A percentile compares a stretch with the other conserved stretches of the same genome.
Evolutionary conservation across 495 filamentous ascomycete species (phyloP).

Genomic region (Podospora bellae-mahoneyi): DNA sequence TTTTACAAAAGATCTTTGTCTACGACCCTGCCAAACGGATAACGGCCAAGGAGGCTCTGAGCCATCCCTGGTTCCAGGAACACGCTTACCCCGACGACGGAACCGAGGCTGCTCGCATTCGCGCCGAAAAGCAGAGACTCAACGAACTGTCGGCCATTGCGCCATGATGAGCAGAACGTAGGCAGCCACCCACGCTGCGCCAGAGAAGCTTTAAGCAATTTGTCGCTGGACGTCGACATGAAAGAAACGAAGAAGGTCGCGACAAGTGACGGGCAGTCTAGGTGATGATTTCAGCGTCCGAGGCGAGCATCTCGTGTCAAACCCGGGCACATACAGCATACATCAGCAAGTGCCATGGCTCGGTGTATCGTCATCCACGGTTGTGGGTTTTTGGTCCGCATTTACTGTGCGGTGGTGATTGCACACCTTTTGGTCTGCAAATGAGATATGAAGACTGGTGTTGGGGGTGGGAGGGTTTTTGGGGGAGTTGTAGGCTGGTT

Average conservation of each 20-base stretch:
- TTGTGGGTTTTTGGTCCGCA: background rate
- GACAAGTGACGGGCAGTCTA: background rate
- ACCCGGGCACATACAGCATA: background rate
- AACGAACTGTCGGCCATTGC: constrained; percentile 7
- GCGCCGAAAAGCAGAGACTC: constrained; percentile 43
- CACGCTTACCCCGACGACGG: constrained; percentile 77
- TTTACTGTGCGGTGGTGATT: constrained; percentile 5
- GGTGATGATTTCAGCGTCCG: background rate
- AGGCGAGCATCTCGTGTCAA: background rate
- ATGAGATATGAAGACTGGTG: background rate
- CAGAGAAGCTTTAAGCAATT: background rate
- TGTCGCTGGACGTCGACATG: background rate
- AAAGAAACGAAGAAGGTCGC: background rate
- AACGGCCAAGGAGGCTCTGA: constrained; percentile 83
- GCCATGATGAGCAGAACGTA: background rate
- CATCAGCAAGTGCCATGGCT: background rate
- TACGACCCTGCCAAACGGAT: constrained; percentile 91
- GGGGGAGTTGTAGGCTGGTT: background rate
- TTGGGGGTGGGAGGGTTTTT: background rate
- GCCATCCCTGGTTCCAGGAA: constrained; percentile 95
- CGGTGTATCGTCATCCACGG: background rate
- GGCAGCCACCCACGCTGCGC: background rate
- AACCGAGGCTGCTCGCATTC: constrained; percentile 82
- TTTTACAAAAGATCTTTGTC: constrained; percentile 86
- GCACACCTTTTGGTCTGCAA: background rate